Base-by-base conservation (phyloP, 495 filamentous ascomycete species). In the Penicillium pulvis region DNA sequence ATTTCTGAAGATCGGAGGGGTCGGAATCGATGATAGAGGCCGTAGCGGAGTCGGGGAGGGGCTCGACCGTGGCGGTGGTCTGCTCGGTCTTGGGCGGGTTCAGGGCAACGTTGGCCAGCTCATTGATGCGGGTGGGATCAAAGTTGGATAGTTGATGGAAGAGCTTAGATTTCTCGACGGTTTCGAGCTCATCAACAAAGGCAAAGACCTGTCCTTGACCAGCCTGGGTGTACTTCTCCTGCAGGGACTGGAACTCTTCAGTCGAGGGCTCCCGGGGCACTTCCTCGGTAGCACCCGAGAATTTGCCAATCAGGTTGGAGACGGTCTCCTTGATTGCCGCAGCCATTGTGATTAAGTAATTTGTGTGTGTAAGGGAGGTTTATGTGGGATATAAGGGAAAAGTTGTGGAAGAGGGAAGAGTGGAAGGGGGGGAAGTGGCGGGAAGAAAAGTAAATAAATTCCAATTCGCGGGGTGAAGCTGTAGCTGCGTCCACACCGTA, bases 1-100 rank as follows among this genome's bases (percentile, higher is more conserved):
- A 99, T 71, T 78, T 81, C 58, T 92, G 80, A 54, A 97, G 83
- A 63, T 93, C 90, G 48, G 86, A 82, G 36, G 84, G 72, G 64
- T 90, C 85, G 56, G 92, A 96, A 75, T 98, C 94, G 63, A 97
- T 83, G 64, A 97, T 91, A 44, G 92, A 97, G 30, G 93, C 93
- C 33, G 85, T 90, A 14, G 91, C 92, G 51, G 85, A 83, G n/a
- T 90, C 90, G 44, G 94, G 95, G 17, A 99, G 83, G 28, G 93
- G 95, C 76, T 98, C 91, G 58, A 98, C 83, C 33, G 81, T 81
- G 39, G 79, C 77, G 53, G 81, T 67, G 28, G 76, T 80, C 6
- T 74, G 57, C 16, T 72, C 64, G 58, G 71, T 60, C 64, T 87
- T 81, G 48, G 90, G 85, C 8, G 93, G 90, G 71, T 93, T 83